Conservation (phyloP, 108 stramenopile species). For the Nitzschia sp. region DNA sequence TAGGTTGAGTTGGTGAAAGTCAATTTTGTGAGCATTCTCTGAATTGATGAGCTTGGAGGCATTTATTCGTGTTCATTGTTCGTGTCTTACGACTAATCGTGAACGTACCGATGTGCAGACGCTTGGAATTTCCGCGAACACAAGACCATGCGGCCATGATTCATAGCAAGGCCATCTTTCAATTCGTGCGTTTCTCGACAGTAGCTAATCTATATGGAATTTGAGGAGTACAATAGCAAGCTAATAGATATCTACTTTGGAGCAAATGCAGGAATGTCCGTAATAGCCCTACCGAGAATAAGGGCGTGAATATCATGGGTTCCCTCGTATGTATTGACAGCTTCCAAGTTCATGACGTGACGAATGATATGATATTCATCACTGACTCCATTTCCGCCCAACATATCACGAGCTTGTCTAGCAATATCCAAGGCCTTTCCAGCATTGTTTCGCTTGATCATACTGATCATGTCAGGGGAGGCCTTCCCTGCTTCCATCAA, state of each 20-base stretch:
- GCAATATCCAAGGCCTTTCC: constrained; percentile 91
- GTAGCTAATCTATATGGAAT: too few relatives aligned
- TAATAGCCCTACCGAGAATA: constrained; percentile 91
- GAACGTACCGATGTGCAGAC: too few relatives aligned
- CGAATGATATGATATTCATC: constrained; percentile 98
- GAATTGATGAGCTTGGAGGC: too few relatives aligned
- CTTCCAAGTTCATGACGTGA: constrained; percentile 93
- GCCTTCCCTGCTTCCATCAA: constrained; percentile 79
- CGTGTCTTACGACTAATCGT: too few relatives aligned
- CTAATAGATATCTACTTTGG: constrained; percentile 36
- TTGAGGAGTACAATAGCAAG: too few relatives aligned
- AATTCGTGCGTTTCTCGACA: too few relatives aligned
- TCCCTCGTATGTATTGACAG: constrained; percentile 98
- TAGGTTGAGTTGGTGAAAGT: too few relatives aligned
- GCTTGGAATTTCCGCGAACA: too few relatives aligned
- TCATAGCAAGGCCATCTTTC: too few relatives aligned
- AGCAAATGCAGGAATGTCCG: constrained; percentile 87
- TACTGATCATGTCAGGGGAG: constrained; percentile 85
- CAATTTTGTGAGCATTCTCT: too few relatives aligned
- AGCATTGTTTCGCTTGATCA: constrained; percentile 93
- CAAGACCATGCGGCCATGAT: too few relatives aligned
- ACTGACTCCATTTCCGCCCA: constrained; percentile 94
- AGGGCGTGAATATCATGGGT: constrained; percentile 97
- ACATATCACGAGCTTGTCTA: constrained; percentile 85
- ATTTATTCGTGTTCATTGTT: too few relatives aligned